These are phyloP conservation scores for Physcomitrium patens DNA, from an alignment of 225 moss, liverwort and hornwort species.

Conservation along the genomic window DNA sequence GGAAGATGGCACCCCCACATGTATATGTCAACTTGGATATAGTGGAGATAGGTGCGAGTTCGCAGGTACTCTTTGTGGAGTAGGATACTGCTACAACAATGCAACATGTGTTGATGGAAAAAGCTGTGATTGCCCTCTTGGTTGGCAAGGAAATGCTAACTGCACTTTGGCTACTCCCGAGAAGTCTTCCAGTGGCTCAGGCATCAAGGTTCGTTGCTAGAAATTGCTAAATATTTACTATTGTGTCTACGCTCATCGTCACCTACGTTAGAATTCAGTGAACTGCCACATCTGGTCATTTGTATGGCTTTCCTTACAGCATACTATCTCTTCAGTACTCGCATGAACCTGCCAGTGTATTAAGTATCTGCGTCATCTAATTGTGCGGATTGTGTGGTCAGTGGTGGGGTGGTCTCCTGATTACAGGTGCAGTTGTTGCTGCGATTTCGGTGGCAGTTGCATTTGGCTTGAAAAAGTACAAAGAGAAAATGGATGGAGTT, in stretches of 20 bases:
- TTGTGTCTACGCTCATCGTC: background rate
- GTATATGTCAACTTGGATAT: conserved; percentile 52
- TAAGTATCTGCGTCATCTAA: background rate
- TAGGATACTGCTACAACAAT: conserved; percentile 72
- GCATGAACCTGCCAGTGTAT: background rate
- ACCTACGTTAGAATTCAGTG: no score
- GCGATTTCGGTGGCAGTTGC: conserved; percentile 31
- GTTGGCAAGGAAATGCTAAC: conserved; percentile 64
- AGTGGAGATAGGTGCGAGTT: conserved; percentile 66
- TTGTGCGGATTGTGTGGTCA: conserved; percentile 34
- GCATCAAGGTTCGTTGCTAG: conserved; percentile 43
- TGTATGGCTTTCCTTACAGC: background rate
- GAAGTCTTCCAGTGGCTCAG: conserved; percentile 25
- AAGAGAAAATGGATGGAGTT: conserved; percentile 48
- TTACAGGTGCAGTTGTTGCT: conserved; percentile 51
- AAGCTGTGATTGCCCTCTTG: conserved; percentile 58
- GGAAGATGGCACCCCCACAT: conserved; percentile 45
- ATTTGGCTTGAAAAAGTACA: conserved; percentile 45
- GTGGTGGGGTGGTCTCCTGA: conserved; percentile 68
- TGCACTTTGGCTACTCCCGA: conserved; percentile 59
- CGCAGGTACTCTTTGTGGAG: conserved; percentile 46
- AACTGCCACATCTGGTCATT: conserved; percentile 5
- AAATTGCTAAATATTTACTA: background rate
- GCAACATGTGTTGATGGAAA: conserved; percentile 46
- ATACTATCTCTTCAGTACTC: background rate